Conservation (phyloP, 495 filamentous ascomycete genomes). For the Aspergillus conjunctus region DNA sequence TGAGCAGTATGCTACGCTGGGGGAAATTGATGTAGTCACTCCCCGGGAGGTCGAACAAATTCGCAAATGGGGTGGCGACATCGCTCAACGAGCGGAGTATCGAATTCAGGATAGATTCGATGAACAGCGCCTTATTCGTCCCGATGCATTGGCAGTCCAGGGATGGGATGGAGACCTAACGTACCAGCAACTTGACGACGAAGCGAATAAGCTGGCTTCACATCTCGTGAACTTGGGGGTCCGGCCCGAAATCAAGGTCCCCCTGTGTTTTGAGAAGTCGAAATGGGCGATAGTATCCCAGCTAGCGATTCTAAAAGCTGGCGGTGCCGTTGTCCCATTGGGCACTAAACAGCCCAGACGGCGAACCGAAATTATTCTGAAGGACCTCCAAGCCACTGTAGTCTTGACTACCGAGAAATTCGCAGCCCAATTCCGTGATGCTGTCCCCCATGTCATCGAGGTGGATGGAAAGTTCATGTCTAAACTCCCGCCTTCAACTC, state of each 20-base stretch:
- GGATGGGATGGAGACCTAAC: constrained; percentile 18
- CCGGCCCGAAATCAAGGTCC: constrained; percentile 26
- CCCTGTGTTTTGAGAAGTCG: constrained; percentile 34
- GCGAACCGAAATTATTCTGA: constrained; percentile 48
- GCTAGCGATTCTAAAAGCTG: constrained; percentile 31
- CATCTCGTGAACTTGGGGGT: constrained; percentile 28
- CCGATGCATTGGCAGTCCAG: constrained; percentile 13
- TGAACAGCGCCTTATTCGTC: constrained; percentile 9
- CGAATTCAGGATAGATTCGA: constrained; percentile 16
- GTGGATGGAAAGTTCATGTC: constrained; percentile 7
- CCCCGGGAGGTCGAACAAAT: constrained; percentile 11
- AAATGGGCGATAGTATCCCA: constrained; percentile 28
- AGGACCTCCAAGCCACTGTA: constrained; percentile 33
- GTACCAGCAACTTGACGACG: constrained; percentile 20
- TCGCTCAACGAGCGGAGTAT: constrained; percentile 6
- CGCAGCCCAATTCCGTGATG: constrained; percentile 2
- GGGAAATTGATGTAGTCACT: constrained; percentile 10
- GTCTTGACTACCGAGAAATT: constrained; percentile 27
- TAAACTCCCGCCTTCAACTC: background rate
- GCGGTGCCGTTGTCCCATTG: constrained; percentile 50
- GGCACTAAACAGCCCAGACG: constrained; percentile 47
- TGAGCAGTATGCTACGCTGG: background rate
- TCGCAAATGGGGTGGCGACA: constrained; percentile 12
- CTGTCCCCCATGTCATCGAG: background rate
- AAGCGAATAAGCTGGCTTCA: constrained; percentile 31